Evolutionary conservation across 1,139 yeast species (phyloP), one percentile per base, ranked within the genome.

Genomic region (Zhuliangozyma parablackwelliae): DNA sequence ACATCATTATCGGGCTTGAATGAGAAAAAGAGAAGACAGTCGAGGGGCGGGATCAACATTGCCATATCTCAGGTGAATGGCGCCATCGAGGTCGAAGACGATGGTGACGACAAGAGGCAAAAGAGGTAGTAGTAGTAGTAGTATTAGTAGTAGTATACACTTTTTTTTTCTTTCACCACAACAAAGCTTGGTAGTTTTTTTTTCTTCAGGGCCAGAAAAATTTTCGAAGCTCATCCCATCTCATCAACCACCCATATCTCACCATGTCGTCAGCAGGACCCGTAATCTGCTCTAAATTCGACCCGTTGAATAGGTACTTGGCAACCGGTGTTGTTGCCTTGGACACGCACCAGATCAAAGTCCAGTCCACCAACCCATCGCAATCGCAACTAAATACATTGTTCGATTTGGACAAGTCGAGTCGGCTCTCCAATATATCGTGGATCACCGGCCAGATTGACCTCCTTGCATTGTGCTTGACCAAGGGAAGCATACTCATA

Each of bases 311-410:
- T 21, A 66, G 73, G 32, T 72, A 72, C 50, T 71, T 81, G 49
- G 94, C 95, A 13, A 75, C 80, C 34, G 89, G 80, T 1, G 64
- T 78, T 21, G 76, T 80, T 30, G 82, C 89, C 3, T 69, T 89
- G 44, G 95, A 88, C 54, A 69, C 80, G 8, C 92, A 86, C 53
- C 80, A 81, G 49, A 63, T 89, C 33, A 73, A 82, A 45, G 85
- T 86, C 3, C 82, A 76, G 48, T 71, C 85, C 7, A 61, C 77
- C 7, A 51, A 54, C 38, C 47, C 61, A 24, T 54, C 72, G 7
- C 67, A 63, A 34, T 49, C 70, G 10, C 50, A 68, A 20, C 59
- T 69, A 32, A 56, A 69, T 42, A 57, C 71, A 7, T 56, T 69
- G 7, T 65, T 75, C 35, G 70, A 70, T 21, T 65, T 87, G 35